Conservation (phyloP, 495 filamentous ascomycete species). For the Cenococcum geophilum region DNA sequence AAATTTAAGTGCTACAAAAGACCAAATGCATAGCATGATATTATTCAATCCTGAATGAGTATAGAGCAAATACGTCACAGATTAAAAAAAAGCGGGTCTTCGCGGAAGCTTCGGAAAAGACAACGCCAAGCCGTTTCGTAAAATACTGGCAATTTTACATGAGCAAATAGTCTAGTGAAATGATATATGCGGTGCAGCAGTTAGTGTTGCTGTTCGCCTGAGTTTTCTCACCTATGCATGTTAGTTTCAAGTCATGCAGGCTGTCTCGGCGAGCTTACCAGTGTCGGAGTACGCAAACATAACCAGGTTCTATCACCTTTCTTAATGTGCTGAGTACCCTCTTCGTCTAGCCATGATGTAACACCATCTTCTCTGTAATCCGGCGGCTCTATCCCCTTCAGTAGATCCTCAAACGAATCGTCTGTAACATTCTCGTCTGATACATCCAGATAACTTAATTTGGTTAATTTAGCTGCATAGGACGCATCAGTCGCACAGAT, state of each 20-base stretch:
- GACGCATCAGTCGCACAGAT: background rate
- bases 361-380: background rate
- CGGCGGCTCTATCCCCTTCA: background rate
- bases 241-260: background rate
- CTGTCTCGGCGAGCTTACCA: background rate
- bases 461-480: background rate
- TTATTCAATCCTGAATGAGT: no score
- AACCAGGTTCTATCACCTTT: background rate
- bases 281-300: background rate
- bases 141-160: no score
- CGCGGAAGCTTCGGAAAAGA: no score
- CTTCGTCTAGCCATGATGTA: background rate
- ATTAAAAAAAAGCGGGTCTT: no score
- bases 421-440: background rate
- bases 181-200: no score
- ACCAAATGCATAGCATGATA: no score
- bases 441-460: background rate
- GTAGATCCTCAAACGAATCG: background rate
- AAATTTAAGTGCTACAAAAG: no score
- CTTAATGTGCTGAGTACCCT: background rate
- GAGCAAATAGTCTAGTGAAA: no score
- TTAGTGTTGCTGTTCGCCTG: background rate
- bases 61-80: no score
- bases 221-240: background rate
- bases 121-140: no score